Conservation (phyloP, 2,329 filamentous ascomycete species). For the Colletotrichum australisinense region DNA sequence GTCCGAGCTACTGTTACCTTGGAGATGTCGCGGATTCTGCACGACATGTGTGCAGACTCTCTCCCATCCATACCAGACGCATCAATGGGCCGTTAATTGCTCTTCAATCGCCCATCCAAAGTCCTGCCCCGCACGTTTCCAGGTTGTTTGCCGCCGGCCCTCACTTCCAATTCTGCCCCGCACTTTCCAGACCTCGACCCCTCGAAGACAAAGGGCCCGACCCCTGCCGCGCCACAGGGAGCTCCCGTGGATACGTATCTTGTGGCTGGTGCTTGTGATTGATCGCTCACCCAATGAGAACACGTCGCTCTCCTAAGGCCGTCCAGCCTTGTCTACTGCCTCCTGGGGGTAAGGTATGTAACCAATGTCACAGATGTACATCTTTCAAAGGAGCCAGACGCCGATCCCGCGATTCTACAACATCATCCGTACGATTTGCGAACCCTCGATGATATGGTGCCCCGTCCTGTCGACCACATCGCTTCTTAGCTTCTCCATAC, state of each 20-base stretch:
- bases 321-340: constrained; percentile 22
- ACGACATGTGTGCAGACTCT: constrained; percentile 22
- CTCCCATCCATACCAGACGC: neutral
- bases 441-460: constrained; percentile 21
- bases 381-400: constrained; percentile 11
- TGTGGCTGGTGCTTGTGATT: constrained; percentile 13
- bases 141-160: constrained; percentile 18
- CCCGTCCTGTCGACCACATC: neutral
- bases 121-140: constrained; percentile 29
- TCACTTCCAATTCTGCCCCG: constrained; percentile 21
- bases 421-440: neutral
- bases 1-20: neutral
- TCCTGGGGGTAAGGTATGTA: neutral
- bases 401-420: neutral
- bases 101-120: neutral
- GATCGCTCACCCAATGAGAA: constrained; percentile 17
- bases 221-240: constrained; percentile 27
- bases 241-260: neutral
- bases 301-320: constrained; percentile 10
- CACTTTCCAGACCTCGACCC: neutral
- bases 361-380: constrained; percentile 13
- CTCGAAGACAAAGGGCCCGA: neutral
- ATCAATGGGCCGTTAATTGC: constrained; percentile 15
- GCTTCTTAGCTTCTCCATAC: constrained; percentile 31
- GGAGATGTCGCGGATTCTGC: constrained; percentile 15